phyloP scores from a whole-genome alignment of 1,284 basidiomycete genomes.

The Marasmius oreades region DNA sequence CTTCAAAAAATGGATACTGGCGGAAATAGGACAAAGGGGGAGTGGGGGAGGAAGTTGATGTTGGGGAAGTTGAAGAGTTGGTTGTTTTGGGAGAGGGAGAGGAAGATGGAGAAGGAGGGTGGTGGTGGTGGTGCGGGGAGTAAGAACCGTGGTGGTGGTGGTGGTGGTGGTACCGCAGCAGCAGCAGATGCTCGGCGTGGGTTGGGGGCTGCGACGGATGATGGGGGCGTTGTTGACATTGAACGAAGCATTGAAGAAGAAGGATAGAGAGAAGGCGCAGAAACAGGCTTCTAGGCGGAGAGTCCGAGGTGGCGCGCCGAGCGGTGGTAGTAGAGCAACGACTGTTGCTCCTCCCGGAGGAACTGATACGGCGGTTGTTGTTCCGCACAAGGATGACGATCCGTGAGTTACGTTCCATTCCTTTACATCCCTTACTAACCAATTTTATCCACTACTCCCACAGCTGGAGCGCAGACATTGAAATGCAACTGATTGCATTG shows the following conservation, averaged over 20 bases:
- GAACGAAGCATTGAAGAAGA: conserved; percentile 72
- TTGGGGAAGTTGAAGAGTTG: conserved; percentile 67
- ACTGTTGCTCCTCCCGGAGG: conserved; percentile 14
- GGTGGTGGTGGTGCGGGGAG: background rate
- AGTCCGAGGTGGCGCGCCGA: conserved; percentile 63
- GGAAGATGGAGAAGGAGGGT: conserved; percentile 27
- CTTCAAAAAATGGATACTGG: conserved; percentile 62
- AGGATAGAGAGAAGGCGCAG: conserved; percentile 60
- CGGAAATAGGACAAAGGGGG: conserved; percentile 42
- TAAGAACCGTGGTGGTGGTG: background rate
- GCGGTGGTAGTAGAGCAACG: conserved; percentile 18
- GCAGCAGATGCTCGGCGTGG: background rate
- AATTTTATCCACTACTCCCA: background rate
- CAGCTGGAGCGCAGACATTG: background rate
- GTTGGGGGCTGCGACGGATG: conserved; percentile 13
- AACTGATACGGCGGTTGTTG: background rate
- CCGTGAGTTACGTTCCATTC: conserved; percentile 5
- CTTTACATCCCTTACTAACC: background rate
- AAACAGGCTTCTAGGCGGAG: conserved; percentile 53
- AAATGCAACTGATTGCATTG: conserved; percentile 7
- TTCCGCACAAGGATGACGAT: no score
- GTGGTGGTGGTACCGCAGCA: background rate
- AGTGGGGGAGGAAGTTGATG: conserved; percentile 77
- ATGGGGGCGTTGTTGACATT: no score
- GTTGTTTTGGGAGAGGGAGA: conserved; percentile 61